These are phyloP conservation scores for Trichoderma sp. DNA, from an alignment of 2,329 filamentous ascomycete species.

Conservation along the genomic window DNA sequence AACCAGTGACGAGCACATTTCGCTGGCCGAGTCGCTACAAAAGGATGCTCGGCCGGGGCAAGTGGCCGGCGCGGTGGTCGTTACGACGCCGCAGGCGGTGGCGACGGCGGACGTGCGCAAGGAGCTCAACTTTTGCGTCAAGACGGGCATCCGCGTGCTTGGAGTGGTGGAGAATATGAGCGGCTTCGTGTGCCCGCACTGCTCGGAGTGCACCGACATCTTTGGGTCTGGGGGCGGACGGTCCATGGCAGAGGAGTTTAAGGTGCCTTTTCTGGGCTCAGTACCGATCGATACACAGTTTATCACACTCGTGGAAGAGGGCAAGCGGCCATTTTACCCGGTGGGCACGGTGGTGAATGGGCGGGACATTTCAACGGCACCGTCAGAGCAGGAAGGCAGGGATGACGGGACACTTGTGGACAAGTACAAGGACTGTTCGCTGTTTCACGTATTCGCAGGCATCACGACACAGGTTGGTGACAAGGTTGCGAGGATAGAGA, in stretches of 20 bases:
- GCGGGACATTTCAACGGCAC: conserved; percentile 50
- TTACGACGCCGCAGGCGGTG: conserved; percentile 95
- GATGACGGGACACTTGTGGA: conserved; percentile 58
- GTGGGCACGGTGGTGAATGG: conserved; percentile 67
- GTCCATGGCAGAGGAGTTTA: conserved; percentile 85
- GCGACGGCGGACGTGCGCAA: conserved; percentile 93
- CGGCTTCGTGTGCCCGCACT: conserved; percentile 81
- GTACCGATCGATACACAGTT: conserved; percentile 95
- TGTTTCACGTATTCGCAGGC: conserved; percentile 68
- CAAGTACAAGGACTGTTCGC: conserved; percentile 73
- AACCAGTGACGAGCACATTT: conserved; percentile 96
- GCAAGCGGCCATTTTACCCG: conserved; percentile 66
- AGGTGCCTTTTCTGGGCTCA: conserved; percentile 79
- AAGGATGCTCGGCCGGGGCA: conserved; percentile 65
- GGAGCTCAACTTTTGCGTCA: conserved; percentile 89
- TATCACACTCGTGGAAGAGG: conserved; percentile 81
- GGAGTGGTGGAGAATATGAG: conserved; percentile 98
- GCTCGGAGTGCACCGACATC: conserved; percentile 86
- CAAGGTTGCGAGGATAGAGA: conserved; percentile 11
- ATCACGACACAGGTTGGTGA: conserved; percentile 54
- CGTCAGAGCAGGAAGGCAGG: conserved; percentile 27
- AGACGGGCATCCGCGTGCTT: conserved; percentile 77
- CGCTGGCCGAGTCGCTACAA: conserved; percentile 83
- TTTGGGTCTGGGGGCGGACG: conserved; percentile 90
- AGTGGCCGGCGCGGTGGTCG: conserved; percentile 85